Conservation (phyloP, 108 stramenopile genomes). For the Cyclotella sp. region DNA sequence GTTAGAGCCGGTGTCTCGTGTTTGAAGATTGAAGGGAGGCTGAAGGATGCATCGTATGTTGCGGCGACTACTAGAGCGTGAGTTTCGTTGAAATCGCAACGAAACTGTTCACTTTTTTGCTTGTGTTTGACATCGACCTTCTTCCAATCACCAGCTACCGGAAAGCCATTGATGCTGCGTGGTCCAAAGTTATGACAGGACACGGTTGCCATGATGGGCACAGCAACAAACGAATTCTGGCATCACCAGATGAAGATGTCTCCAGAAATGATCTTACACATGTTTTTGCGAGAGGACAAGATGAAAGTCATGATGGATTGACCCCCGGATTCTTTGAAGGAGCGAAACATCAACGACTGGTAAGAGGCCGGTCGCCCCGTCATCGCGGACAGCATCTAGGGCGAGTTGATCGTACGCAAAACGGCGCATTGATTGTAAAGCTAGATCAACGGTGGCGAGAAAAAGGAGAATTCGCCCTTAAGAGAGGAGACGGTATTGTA, state of each 20-base stretch:
- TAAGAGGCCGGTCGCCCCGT: conserved; percentile 72
- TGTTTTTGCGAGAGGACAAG: conserved; percentile 79
- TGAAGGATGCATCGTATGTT: conserved; percentile 81
- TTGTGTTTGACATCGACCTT: background rate
- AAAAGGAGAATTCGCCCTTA: conserved; percentile 36
- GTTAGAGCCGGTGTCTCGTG: conserved; percentile 73
- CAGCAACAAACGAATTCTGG: conserved; percentile 11
- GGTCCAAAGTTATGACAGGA: conserved; percentile 59
- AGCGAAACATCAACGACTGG: conserved; percentile 67
- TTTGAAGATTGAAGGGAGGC: conserved; percentile 83
- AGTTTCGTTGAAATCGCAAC: background rate
- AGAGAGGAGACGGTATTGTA: conserved; percentile 81
- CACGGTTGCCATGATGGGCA: conserved; percentile 13
- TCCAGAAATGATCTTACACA: conserved; percentile 63
- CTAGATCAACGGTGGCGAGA: conserved; percentile 33
- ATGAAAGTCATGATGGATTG: conserved; percentile 68
- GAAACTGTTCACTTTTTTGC: background rate
- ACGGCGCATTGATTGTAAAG: conserved; percentile 46
- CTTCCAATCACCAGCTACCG: conserved; percentile 50
- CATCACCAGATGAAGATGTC: conserved; percentile 56
- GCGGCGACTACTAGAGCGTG: conserved; percentile 77
- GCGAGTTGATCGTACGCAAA: conserved; percentile 52
- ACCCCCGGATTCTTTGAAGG: conserved; percentile 83
- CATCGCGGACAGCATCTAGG: conserved; percentile 78
- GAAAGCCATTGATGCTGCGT: conserved; percentile 74